Base-by-base conservation (phyloP, 2,329 filamentous ascomycete species). In the Alternaria metachromatica region DNA sequence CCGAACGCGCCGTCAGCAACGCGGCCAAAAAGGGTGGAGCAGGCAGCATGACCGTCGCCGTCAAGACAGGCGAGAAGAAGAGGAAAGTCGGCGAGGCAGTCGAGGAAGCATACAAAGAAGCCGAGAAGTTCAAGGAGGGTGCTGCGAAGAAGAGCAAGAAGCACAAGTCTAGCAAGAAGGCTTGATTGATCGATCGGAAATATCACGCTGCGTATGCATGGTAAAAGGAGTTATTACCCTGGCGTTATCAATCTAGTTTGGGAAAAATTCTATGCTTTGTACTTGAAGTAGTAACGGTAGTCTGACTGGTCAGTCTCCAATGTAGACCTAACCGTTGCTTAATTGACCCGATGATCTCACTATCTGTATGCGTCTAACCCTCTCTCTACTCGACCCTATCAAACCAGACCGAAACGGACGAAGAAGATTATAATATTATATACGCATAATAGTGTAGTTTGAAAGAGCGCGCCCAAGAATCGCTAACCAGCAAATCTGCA, bases 31-130 rank as follows among this genome's bases (percentile, higher is more conserved):
- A 77, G 63, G 70, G 79, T 25, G 87, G 87, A 10, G 84, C 86
- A 55, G 82, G 84, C 51, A 88, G 85, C 73, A 85, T 85, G 15
- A 90, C 89, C 0, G 93, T 97, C 26, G 94, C 92, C 76, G 88
- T 98, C 59, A 96, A 94, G 85, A 88, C 89, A n/a, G 84, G 84
- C 62, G 93, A 94, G 63, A 76, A 76, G 67, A 95, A 96, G 85
- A 86, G 93, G 72, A 96, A 96, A 82, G 91, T 88, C 54, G 83
- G 83, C 8, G 85, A 86, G 70, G 82, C 84, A 0, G 82, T 85
- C 3, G 83, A 82, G 25, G 85, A 87, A 57, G 83, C 85, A 7
- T 73, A 75, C 54, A 78, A 78, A 58, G 80, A 82, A 60, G 78
- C 71, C 0, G 74, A 78, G 58, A 76, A 77, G 65, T 65, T 72